Evolutionary conservation across 768 basidiomycete species (phyloP).

Genomic region (Mycena latifolia): DNA sequence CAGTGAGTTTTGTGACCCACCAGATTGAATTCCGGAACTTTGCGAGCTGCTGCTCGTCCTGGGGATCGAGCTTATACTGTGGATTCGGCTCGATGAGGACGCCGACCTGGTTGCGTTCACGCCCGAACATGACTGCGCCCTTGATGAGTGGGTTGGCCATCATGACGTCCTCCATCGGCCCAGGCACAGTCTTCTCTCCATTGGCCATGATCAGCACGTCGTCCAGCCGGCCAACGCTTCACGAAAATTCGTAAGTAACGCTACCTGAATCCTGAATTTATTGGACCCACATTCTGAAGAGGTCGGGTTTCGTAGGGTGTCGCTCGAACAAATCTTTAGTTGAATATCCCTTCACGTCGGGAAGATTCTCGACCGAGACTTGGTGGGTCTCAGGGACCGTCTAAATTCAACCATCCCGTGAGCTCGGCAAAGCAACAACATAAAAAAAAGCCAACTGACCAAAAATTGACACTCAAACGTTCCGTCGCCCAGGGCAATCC

Average conservation of each 20-base stretch:
- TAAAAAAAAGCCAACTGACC: constrained; percentile 36
- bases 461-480: too few relatives aligned
- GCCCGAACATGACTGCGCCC: too few relatives aligned
- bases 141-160: too few relatives aligned
- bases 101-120: constrained; percentile 26
- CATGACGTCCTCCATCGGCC: constrained; percentile 22
- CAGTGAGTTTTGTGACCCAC: neutral
- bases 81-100: constrained; percentile 22
- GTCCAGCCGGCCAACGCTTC: constrained; percentile 42
- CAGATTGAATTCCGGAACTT: constrained; percentile 15
- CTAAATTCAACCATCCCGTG: constrained; percentile 37
- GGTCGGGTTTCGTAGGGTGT: constrained; percentile 42
- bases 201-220: constrained; percentile 19
- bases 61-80: neutral
- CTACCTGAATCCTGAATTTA: neutral
- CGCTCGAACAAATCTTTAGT: constrained; percentile 47
- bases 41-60: constrained; percentile 7
- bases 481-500: too few relatives aligned
- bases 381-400: constrained; percentile 45
- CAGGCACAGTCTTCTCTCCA: constrained; percentile 17
- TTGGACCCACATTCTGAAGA: constrained; percentile 45
- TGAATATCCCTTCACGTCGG: constrained; percentile 43
- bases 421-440: too few relatives aligned
- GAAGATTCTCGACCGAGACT: constrained; percentile 49
- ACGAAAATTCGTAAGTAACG: neutral